These are phyloP conservation scores for Boletus rex-veris DNA, from an alignment of 768 basidiomycete species.

Conservation along the genomic window DNA sequence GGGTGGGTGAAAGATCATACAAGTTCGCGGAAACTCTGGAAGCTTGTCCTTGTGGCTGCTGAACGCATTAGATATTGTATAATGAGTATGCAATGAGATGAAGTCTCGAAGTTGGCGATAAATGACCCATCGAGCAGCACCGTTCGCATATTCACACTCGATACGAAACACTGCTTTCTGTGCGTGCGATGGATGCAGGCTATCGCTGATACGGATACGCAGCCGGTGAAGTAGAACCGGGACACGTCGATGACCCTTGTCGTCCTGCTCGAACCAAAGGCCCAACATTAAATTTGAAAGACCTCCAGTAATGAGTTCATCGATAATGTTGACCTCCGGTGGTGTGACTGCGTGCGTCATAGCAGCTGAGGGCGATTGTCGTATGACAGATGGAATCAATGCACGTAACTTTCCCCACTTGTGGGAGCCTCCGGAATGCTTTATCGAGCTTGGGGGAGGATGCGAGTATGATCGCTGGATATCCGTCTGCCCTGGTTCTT, in stretches of 20 bases:
- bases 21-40: conserved; percentile 89
- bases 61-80: conserved; percentile 79
- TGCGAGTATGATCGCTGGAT: conserved; percentile 26
- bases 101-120: conserved; percentile 94
- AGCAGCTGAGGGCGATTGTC: conserved; percentile 33
- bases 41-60: conserved; percentile 69
- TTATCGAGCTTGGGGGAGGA: conserved; percentile 23
- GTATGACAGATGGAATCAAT: conserved; percentile 54
- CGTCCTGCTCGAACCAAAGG: conserved; percentile 85
- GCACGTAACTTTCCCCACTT: conserved; percentile 68
- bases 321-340: conserved; percentile 66
- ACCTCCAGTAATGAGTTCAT: conserved; percentile 78
- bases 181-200: conserved; percentile 73
- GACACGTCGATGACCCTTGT: conserved; percentile 78
- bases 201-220: conserved; percentile 82
- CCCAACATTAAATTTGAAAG: conserved; percentile 75
- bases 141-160: conserved; percentile 96
- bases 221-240: conserved; percentile 76
- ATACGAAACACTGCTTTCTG: conserved; percentile 83
- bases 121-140: conserved; percentile 90
- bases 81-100: conserved; percentile 84
- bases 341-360: conserved; percentile 47
- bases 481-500: conserved; percentile 1
- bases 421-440: conserved; percentile 27
- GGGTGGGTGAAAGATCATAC: conserved; percentile 34